These are phyloP conservation scores for Citropsis articulata DNA, from an alignment of 345 rosid species.

Conservation along the genomic window DNA sequence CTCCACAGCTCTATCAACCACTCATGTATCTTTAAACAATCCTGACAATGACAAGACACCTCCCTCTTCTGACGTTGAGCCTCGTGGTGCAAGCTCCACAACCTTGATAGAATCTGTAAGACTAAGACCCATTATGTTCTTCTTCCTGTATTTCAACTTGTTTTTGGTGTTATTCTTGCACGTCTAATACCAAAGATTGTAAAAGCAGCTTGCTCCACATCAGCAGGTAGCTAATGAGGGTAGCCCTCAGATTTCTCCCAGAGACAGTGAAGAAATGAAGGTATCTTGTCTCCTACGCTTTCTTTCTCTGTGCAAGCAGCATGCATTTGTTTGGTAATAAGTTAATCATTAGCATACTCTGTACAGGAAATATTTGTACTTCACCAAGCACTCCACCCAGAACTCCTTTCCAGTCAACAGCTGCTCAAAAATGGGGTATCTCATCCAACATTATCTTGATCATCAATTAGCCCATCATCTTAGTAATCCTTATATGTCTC, in stretches of 20 bases:
- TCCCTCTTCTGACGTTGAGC: conserved; percentile 33
- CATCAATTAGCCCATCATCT: not conserved
- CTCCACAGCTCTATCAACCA: conserved; percentile 63
- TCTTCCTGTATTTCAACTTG: no score
- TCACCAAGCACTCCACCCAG: conserved; percentile 64
- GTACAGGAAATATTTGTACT: conserved; percentile 56
- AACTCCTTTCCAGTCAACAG: conserved; percentile 52
- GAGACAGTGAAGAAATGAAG: conserved; percentile 81
- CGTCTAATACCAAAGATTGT: not conserved
- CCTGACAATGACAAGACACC: conserved; percentile 33
- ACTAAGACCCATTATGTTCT: not conserved
- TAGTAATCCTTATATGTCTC: not conserved
- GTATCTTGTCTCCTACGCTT: conserved; percentile 28
- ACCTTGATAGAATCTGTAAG: conserved; percentile 45
- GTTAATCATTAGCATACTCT: not conserved
- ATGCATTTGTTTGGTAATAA: not conserved
- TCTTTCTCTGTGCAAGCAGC: not conserved
- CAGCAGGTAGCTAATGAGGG: conserved; percentile 35
- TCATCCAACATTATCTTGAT: conserved; percentile 4
- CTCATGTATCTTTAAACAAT: conserved; percentile 24
- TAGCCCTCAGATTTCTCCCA: conserved; percentile 66
- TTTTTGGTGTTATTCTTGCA: not conserved
- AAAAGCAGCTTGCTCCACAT: conserved; percentile 31
- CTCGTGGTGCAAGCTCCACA: conserved; percentile 36
- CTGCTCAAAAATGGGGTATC: conserved; percentile 56